Evolutionary conservation across 1,284 basidiomycete species (phyloP), one percentile per base, ranked within the genome.

Genomic region (Cryptococcus sp.): DNA sequence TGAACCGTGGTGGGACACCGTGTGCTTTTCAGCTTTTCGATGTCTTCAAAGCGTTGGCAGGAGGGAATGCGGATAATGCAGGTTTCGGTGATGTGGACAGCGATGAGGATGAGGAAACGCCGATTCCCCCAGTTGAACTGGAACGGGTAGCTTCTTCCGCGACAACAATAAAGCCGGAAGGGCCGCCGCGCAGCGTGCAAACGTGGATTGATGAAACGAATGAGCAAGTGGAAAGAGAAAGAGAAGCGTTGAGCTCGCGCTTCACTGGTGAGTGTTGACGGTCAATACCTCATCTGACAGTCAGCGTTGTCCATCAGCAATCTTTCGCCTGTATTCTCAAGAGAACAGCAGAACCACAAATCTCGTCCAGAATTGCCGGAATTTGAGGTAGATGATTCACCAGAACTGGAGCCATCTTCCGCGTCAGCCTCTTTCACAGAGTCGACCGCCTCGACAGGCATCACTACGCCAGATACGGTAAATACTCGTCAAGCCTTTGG

Each of bases 31-130:
- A 76, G 50, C 54, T 77, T 20, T 76, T 77, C 51, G 61, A 59
- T 34, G 52, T 76, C 38, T 69, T 77, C 65, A 74, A 74, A 56
- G 65, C 66, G 20, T 49, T 76, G 46, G 75, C 75, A 2, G 67
- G 65, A 4, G 64, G 61, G 3, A 54, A 58, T 17, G 23, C 51
- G 13, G 29, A 34, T 34, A 26, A 22, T 7, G 20, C 52, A 50
- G 50, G 45, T 17, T 22, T 56, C 26, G 58, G 46, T 20, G 50
- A 58, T 25, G 52, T 53, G 11, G 65, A 64, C 45, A 59, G 50
- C 20, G 69, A 69, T 26, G 67, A 66, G 40, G 60, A 58, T 25
- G 63, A 65, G 26, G 53, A 62, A 10, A 34, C 29, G 29, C 29
- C 29, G 29, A 34, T 34, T 10, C 8, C 29, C 13, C 29, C 29